Evolutionary conservation across 140 eudicot genomes (phyloP), one percentile per base, ranked within the genome.

Genomic region (Bidens hawaiensis): DNA sequence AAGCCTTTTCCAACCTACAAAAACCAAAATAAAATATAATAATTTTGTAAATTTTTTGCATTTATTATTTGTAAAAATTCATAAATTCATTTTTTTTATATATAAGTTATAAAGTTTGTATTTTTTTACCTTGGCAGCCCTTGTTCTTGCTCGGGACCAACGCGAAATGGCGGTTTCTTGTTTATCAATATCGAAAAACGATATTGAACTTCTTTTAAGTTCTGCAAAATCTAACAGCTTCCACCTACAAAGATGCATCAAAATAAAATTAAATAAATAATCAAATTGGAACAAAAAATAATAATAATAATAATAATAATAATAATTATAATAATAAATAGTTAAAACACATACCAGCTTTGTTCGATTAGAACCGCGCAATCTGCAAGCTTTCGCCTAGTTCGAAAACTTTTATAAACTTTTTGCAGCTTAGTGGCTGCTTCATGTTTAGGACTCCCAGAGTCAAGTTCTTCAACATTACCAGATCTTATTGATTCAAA

Each of bases 101-200:
- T n/a, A 55, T 27, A 30, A 14, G 0, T n/a, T n/a, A n/a, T n/a
- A n/a, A n/a, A n/a, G n/a, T n/a, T n/a, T n/a, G n/a, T n/a, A n/a
- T n/a, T n/a, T n/a, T 46, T 17, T 3, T 76, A 90, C 97, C 88
- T 88, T 94, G 23, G 99, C 97, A 38, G 99, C 99, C 75, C 95
- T 83, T 46, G 94, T 88, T 81, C 95, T 81, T 47, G 97, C 99
- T 72, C 99, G 77, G 1, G 97, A 94, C 99, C 99, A 94, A 4
- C 99, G 89, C 0, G 99, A 94, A 70, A 85, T 63, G 40, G 97
- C 95, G 5, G 99, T 94, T 59, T 94, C 97, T 38, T 88, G 94
- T 54, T 88, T 86, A 16, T 94, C 86, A 56, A 88, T 64, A 62
- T 83, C 88, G 62, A 94, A 94, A 79, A 85, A 94, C 0, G 99